Conservation (phyloP, 2,329 filamentous ascomycete species). For the Diaporthe citriasiana region DNA sequence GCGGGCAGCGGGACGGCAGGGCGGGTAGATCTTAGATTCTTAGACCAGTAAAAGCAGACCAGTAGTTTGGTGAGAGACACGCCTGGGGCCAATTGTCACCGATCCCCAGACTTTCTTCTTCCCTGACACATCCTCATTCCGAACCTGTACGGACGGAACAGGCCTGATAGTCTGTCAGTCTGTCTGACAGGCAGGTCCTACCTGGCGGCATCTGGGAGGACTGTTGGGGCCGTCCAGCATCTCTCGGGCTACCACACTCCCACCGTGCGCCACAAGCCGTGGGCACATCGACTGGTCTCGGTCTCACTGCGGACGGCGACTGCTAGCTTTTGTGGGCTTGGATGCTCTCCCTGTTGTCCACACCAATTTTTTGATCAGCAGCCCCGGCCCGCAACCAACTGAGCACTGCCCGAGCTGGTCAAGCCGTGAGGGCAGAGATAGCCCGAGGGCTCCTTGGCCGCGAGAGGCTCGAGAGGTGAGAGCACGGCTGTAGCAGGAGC, state of each 20-base stretch:
- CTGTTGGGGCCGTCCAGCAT: slow-evolving; percentile 8
- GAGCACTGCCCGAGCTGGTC: slow-evolving; percentile 5
- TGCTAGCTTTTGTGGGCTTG: slow-evolving; percentile 29
- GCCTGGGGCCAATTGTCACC: slow-evolving; percentile 7
- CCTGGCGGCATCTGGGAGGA: background rate
- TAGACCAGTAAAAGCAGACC: background rate
- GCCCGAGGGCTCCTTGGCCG: background rate
- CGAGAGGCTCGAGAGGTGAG: slow-evolving; percentile 22
- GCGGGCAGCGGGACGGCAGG: slow-evolving; percentile 20
- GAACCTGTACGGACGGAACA: background rate
- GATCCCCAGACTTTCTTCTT: slow-evolving; percentile 19
- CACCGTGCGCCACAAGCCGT: slow-evolving; percentile 22
- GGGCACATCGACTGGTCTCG: background rate
- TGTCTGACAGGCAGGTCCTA: background rate
- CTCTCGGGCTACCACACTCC: background rate
- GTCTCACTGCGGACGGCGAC: slow-evolving; percentile 14
- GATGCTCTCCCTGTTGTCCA: background rate
- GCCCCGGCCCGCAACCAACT: slow-evolving; percentile 9
- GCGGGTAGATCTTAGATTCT: slow-evolving; percentile 30
- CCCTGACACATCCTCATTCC: slow-evolving; percentile 2
- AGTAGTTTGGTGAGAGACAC: slow-evolving; percentile 20
- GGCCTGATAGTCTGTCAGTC: background rate
- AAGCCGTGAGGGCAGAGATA: background rate
- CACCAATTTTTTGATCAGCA: slow-evolving; percentile 8
- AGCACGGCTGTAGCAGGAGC: slow-evolving; percentile 28